Evolutionary conservation across 176 grass and related monocot species (phyloP), one percentile per base, ranked within the genome.

Genomic region (Eleusine indica): DNA sequence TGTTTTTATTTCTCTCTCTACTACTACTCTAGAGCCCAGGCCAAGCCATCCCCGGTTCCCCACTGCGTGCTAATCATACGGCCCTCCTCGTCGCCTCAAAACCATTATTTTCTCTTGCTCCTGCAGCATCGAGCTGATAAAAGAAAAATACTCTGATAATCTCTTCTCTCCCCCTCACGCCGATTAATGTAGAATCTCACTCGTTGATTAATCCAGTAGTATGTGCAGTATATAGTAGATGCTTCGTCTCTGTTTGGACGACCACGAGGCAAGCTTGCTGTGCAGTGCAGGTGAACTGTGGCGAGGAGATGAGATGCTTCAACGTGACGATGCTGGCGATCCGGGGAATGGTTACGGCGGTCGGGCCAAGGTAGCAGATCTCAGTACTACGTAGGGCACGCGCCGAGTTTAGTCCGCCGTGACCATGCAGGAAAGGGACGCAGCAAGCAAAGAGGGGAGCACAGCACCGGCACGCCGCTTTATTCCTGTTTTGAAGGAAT

Each of bases 301-400:
- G 66, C 58, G 30, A 61, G 0, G 16, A 21, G 67, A 46, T 3
- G 69, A 47, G 52, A 73, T 63, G 68, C 47, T 1, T 32, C 35
- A 71, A 81, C 56, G 83, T 89, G 71, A 53, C 25, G 70, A 22
- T 77, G 83, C 30, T 53, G 83, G 87, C 71, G 71, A 85, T 71
- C 77, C 32, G 71, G 71, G 22, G 58, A 72, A 64, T 74, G 3
- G 48, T 7, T 44, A 44, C 4, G 18, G 54, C 41, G 69, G 56
- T 43, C 68, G 3, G 84, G 76, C 51, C 64, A 77, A 15, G 57
- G 43, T 15, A 30, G 68, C 30, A 61, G 66, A 28, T 43, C 41
- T 7, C 73, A 16, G 9, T 13, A 32, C 17, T 16, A 53, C 51
- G 40, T 8, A 47, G 39, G 58, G 75, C 74, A 38, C 51, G 74